Evolutionary conservation across 768 basidiomycete species (phyloP), one percentile per base, ranked within the genome.

Genomic region (Collybiopsis confluens): DNA sequence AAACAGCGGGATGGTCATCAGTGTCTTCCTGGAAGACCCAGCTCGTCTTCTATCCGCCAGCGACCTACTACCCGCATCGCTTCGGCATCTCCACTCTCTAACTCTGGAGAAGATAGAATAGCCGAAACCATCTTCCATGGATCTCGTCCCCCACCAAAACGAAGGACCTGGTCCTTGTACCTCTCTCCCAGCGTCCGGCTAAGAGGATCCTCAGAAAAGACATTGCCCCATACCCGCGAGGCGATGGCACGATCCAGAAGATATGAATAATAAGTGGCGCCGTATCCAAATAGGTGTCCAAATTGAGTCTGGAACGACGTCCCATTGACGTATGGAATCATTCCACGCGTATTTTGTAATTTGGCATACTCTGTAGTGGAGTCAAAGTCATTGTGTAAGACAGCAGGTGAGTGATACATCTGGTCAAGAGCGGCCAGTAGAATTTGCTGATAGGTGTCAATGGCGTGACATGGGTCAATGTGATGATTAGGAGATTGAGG

Each of bases 211-310:
- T 60, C 56, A 8, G 74, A 71, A 62, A 98, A 98, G 0, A 96
- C 72, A 9, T 82, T 78, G 9, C 73, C 68, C 89, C 92, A 99
- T 0, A 98, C 86, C n/a, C 88, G 80, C 5, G 90, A 90, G 0
- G 97, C 96, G 55, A 99, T 97, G 3, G 93, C 93, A 4, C 95
- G 84, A 60, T 98, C 97, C 59, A 99, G 95, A 11, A 98, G 77
- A 65, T 99, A 99, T 2, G 93, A 94, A 62, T 99, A 99, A 66
- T 99, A 99, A 0, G 93, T 97, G 13, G 96, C 94, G 4, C 96
- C 95, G 61, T 99, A 99, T 2, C 95, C 93, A 63, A 88, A 95
- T 4, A 99, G 72, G 65, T 99, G 97, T 0, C 91, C 90, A 59
- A 99, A 99, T 61, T 95, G 92, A 0, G 93, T 93, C 63, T 98